Evolutionary conservation across 1,284 basidiomycete genomes (phyloP).

Genomic region (Moesziomyces globuligerus): DNA sequence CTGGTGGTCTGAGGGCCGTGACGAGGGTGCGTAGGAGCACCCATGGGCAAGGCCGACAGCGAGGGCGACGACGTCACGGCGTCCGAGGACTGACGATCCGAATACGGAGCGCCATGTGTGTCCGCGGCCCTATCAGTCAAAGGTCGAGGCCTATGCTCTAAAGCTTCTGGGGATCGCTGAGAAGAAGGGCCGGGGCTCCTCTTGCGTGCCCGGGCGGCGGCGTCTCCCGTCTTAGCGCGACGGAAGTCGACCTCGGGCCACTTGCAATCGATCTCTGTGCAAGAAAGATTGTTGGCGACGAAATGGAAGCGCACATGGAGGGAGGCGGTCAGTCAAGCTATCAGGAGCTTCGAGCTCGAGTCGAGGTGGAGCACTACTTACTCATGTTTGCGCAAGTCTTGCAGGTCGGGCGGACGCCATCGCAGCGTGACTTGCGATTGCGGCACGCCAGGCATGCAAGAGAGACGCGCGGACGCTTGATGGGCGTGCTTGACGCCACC

Average conservation of each 20-base stretch:
- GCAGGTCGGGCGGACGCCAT: conserved; percentile 47
- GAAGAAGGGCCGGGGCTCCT: conserved; percentile 24
- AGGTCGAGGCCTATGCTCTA: conserved; percentile 9
- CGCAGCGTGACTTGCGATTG: conserved; percentile 49
- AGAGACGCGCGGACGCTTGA: conserved; percentile 52
- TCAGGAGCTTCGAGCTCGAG: not conserved
- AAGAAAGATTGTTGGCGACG: not conserved
- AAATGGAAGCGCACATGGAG: too few species aligned
- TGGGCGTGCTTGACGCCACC: conserved; percentile 12
- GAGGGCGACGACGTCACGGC: not conserved
- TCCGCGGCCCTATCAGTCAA: conserved; percentile 10
- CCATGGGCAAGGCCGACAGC: conserved; percentile 14
- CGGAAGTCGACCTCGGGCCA: conserved; percentile 53
- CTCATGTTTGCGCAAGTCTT: conserved; percentile 50
- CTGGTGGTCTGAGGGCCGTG: conserved; percentile 7
- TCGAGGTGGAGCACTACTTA: conserved; percentile 7
- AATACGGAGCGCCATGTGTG: not conserved
- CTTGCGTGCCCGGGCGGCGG: conserved; percentile 26
- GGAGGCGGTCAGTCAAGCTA: not conserved
- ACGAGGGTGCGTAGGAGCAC: conserved; percentile 1
- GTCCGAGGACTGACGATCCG: conserved; percentile 1
- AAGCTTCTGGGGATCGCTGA: conserved; percentile 22
- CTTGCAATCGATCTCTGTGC: conserved; percentile 45
- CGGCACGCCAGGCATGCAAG: conserved; percentile 46
- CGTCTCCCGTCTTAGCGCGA: conserved; percentile 43